Evolutionary conservation across 2,329 filamentous ascomycete genomes (phyloP).

Genomic region (Fusarium brevicatenulatum): DNA sequence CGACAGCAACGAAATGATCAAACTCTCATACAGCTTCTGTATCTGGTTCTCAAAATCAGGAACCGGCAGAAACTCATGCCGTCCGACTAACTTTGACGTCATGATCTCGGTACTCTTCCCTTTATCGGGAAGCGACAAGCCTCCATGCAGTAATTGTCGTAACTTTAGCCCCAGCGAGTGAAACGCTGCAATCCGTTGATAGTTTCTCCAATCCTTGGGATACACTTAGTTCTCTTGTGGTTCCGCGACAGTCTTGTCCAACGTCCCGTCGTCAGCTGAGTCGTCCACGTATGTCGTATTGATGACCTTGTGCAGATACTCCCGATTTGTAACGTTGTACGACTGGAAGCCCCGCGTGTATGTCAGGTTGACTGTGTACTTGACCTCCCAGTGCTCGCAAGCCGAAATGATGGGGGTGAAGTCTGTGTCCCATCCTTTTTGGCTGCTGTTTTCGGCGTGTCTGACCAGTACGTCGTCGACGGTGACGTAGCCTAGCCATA

Average conservation of each 20-base stretch:
- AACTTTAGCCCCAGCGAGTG: constrained; percentile 17
- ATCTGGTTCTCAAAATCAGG: not conserved
- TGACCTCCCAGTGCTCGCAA: constrained; percentile 32
- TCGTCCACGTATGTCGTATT: constrained; percentile 14
- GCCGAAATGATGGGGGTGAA: constrained; percentile 18
- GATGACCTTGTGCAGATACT: constrained; percentile 25
- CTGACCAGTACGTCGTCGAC: constrained; percentile 8
- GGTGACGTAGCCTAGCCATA: constrained; percentile 29
- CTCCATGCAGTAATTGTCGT: constrained; percentile 13
- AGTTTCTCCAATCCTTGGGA: not conserved
- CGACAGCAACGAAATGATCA: constrained; percentile 27
- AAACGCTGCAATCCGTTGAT: constrained; percentile 16
- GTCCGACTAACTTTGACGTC: constrained; percentile 5
- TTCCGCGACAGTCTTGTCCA: constrained; percentile 12
- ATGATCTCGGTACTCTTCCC: not conserved
- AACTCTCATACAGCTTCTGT: constrained; percentile 18
- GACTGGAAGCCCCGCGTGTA: constrained; percentile 29
- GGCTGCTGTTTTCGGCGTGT: not conserved
- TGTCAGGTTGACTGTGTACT: constrained; percentile 21
- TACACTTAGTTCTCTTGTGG: constrained; percentile 21
- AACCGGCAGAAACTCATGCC: constrained; percentile 20
- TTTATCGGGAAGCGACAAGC: not conserved
- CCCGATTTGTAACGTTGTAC: constrained; percentile 13
- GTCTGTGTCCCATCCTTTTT: constrained; percentile 1
- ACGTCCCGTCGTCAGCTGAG: constrained; percentile 4